Base-by-base conservation (phyloP, 1,284 basidiomycete species). In the Somion occarium region DNA sequence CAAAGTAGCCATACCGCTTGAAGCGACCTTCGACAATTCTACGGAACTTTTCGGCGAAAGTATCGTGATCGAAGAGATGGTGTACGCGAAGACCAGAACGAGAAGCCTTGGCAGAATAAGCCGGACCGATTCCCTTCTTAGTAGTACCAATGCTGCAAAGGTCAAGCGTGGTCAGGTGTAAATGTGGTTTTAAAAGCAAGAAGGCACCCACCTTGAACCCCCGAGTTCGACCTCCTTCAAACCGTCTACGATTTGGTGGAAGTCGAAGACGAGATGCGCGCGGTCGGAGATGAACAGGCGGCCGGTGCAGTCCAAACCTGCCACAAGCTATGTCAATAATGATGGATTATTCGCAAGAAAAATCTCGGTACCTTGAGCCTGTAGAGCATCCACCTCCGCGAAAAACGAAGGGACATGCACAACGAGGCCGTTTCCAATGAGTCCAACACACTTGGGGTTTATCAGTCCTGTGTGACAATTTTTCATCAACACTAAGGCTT, bases 241-340 rank as follows among this genome's bases (percentile, higher is more conserved):
- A 15, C 97, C 97, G 64, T 99, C 97, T 38, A 99, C 97, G 63
- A 98, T 97, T 74, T 99, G 96, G 72, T 99, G 96, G 71, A 99
- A 99, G 70, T 98, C 96, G 64, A 98, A 94, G 44, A 99, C 96
- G 57, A 99, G 85, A 60, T 97, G 93, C 2, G 96, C 93, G 57
- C 96, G 88, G 72, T 98, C 94, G 20, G 96, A 98, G 60, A 99
- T 76, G 69, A 98, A 91, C 20, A 99, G 74, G 39, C 97, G 85
- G 56, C 82, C 80, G 11, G 84, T 82, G 71, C 93, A 97, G 64
- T 91, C 82, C 51, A 99, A 82, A 27, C 93, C 93, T 95, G 53
- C 4, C 15, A 3, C 46, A 38, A n/a, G n/a, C n/a, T n/a, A n/a
- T 13, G 15, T 27, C 12, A 7, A 18, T 25, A 44, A 24, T 18